Conservation (phyloP, 2,329 filamentous ascomycete species). For the Aureobasidium sp. region DNA sequence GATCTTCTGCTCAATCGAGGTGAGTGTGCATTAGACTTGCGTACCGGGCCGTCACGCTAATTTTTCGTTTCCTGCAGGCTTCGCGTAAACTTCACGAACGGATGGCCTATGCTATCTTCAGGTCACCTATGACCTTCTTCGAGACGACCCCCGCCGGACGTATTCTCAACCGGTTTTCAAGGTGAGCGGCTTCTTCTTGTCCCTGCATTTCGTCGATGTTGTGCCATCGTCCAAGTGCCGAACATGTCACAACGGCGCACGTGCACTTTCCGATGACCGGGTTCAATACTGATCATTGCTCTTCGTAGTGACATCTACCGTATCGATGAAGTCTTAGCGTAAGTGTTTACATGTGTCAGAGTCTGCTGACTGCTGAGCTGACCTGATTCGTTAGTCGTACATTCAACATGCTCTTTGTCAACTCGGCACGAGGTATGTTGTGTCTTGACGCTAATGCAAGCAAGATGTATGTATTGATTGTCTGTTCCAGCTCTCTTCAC, state of each 20-base stretch:
- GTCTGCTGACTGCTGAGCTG: slow-evolving; percentile 20
- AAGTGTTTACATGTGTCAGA: slow-evolving; percentile 27
- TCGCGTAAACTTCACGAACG: slow-evolving; percentile 93
- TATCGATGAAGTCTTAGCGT: slow-evolving; percentile 85
- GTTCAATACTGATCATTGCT: slow-evolving; percentile 12
- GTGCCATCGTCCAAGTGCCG: neutral
- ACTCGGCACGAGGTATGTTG: slow-evolving; percentile 41
- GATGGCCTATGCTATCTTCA: slow-evolving; percentile 96
- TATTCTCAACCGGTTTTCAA: slow-evolving; percentile 94
- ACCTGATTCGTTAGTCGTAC: slow-evolving; percentile 51
- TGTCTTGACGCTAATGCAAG: slow-evolving; percentile 5
- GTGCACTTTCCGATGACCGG: slow-evolving; percentile 4
- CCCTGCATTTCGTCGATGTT: neutral
- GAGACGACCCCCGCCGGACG: slow-evolving; percentile 95
- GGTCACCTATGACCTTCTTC: slow-evolving; percentile 97
- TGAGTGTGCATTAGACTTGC: slow-evolving; percentile 33
- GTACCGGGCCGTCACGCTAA: slow-evolving; percentile 19
- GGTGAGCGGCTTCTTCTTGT: slow-evolving; percentile 42
- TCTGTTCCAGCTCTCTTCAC: slow-evolving; percentile 59
- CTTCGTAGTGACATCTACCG: slow-evolving; percentile 62
- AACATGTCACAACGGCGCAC: neutral
- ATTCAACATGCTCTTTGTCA: slow-evolving; percentile 77
- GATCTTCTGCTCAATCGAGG: slow-evolving; percentile 99
- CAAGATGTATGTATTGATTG: slow-evolving; percentile 9
- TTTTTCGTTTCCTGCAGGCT: slow-evolving; percentile 46